Evolutionary conservation across 345 rosid species (phyloP).

Genomic region (Camelina neglecta): DNA sequence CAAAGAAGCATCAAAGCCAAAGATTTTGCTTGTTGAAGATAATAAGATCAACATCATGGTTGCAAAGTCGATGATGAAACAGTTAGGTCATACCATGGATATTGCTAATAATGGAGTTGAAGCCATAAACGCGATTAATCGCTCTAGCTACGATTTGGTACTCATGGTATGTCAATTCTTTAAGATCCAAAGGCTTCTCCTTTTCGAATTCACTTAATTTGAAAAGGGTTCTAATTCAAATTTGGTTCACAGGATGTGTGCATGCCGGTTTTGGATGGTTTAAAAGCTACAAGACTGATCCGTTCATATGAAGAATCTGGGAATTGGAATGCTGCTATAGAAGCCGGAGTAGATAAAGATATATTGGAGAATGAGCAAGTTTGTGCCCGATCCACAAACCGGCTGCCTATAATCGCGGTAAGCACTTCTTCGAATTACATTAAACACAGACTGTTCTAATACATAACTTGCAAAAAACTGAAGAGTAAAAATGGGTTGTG

Average conservation of each 20-base stretch:
- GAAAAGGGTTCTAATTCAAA: background rate
- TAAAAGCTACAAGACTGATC: slow-evolving; percentile 87
- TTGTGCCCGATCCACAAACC: slow-evolving; percentile 34
- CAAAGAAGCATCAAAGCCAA: slow-evolving; percentile 58
- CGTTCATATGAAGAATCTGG: slow-evolving; percentile 88
- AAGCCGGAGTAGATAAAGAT: slow-evolving; percentile 67
- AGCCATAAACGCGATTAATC: slow-evolving; percentile 71
- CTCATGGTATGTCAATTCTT: slow-evolving; percentile 77
- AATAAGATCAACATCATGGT: slow-evolving; percentile 92
- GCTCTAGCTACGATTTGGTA: slow-evolving; percentile 66
- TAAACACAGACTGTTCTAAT: background rate
- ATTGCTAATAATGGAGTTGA: slow-evolving; percentile 83
- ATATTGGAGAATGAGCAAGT: slow-evolving; percentile 15
- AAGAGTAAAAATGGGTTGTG: slow-evolving; percentile 8
- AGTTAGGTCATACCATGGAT: slow-evolving; percentile 73
- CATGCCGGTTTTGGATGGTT: slow-evolving; percentile 96
- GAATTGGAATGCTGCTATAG: slow-evolving; percentile 75
- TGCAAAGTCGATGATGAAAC: slow-evolving; percentile 85
- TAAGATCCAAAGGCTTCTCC: background rate
- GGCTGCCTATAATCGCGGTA: slow-evolving; percentile 88
- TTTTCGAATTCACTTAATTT: slow-evolving; percentile 3
- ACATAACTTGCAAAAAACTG: slow-evolving; percentile 16
- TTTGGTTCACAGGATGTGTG: slow-evolving; percentile 72
- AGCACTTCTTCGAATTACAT: slow-evolving; percentile 33
- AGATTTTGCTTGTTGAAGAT: slow-evolving; percentile 95